phyloP scores from a whole-genome alignment of 768 basidiomycete genomes.

The Mycena latifolia region DNA sequence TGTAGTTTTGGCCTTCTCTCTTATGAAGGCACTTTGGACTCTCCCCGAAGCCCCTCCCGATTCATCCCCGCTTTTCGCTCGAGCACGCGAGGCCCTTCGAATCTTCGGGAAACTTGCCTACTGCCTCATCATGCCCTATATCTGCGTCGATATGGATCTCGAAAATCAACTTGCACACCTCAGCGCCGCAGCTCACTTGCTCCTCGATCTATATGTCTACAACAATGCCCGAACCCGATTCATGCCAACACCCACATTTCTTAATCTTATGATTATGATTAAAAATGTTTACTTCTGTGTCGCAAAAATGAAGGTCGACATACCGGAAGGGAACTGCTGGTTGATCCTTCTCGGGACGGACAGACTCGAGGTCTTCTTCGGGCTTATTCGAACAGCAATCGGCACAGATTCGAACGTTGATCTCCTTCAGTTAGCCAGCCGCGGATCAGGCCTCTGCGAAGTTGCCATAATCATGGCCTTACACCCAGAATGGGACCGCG shows the following conservation, averaged over 20 bases:
- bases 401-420: slow-evolving; percentile 49
- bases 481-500: slow-evolving; percentile 53
- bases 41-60: slow-evolving; percentile 35
- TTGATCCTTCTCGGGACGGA: slow-evolving; percentile 53
- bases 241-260: slow-evolving; percentile 42
- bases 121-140: slow-evolving; percentile 36
- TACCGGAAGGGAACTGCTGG: slow-evolving; percentile 45
- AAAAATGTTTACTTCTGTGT: slow-evolving; percentile 55
- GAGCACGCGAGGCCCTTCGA: slow-evolving; percentile 36
- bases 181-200: no score
- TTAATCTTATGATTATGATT: slow-evolving; percentile 50
- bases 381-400: slow-evolving; percentile 49
- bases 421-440: slow-evolving; percentile 39
- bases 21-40: slow-evolving; percentile 42
- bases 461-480: slow-evolving; percentile 49
- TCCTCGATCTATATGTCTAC: slow-evolving; percentile 27
- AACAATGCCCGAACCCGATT: background rate
- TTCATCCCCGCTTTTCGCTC: slow-evolving; percentile 33
- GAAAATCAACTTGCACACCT: no score
- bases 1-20: slow-evolving; percentile 42
- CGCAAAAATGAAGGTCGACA: slow-evolving; percentile 49
- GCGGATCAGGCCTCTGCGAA: slow-evolving; percentile 46
- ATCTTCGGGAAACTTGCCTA: slow-evolving; percentile 37
- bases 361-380: slow-evolving; percentile 49
- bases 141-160: no score